Evolutionary conservation across 176 grass and related monocot genomes (phyloP).

Genomic region (sorghum (Sorghum bicolor)): Sorghum_bicolor_NCBIv3 NC_012870.2:70819001-70819500

Average conservation of each 20-base stretch:
- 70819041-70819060: conserved; percentile 28
- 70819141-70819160: conserved; percentile 41
- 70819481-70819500: conserved; percentile 21
- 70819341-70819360: conserved; percentile 34
- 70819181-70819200: conserved; percentile 47
- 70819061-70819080: conserved; percentile 19
- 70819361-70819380: background rate
- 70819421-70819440: background rate
- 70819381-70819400: conserved; percentile 27
- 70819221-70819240: conserved; percentile 45
- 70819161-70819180: conserved; percentile 33
- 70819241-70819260: conserved; percentile 19
- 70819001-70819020: conserved; percentile 57
- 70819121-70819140: conserved; percentile 59
- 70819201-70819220: conserved; percentile 49
- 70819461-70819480: conserved; percentile 47
- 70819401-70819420: conserved; percentile 20
- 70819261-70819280: conserved; percentile 26
- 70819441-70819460: conserved; percentile 30
- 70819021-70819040: conserved; percentile 3
- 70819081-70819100: conserved; percentile 33
- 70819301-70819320: conserved; percentile 21
- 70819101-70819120: conserved; percentile 55
- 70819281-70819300: conserved; percentile 31
- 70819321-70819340: conserved; percentile 11